Conservation (phyloP, 495 filamentous ascomycete genomes). For the Xylaria nigripes region DNA sequence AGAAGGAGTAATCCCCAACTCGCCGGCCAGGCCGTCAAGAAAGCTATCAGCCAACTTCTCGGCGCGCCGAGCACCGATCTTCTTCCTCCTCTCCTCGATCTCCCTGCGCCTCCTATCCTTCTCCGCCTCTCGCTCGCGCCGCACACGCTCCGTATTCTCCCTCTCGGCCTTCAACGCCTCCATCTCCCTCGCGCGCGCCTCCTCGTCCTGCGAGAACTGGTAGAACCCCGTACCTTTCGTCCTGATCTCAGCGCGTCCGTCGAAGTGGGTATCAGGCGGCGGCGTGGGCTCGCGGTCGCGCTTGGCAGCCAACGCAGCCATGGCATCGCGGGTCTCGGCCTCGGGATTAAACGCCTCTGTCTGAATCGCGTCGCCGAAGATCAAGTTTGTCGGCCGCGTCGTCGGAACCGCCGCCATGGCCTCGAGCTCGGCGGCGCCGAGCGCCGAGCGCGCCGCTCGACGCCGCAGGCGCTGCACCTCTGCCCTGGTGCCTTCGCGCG, state of each 20-base stretch:
- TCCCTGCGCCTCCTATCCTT: constrained; percentile 30
- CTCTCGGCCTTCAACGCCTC: constrained; percentile 57
- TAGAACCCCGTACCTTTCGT: constrained; percentile 89
- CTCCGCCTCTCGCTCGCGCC: constrained; percentile 47
- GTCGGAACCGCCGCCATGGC: constrained; percentile 45
- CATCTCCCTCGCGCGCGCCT: constrained; percentile 64
- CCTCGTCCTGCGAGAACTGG: constrained; percentile 66
- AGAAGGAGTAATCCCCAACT: constrained; percentile 19
- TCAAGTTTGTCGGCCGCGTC: constrained; percentile 56
- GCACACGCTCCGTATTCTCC: constrained; percentile 55
- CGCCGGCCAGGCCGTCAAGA: constrained; percentile 47
- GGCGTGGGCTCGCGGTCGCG: constrained; percentile 70
- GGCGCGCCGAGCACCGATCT: constrained; percentile 45
- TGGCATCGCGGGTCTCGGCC: constrained; percentile 44
- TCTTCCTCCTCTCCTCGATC: constrained; percentile 43
- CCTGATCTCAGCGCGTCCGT: constrained; percentile 71
- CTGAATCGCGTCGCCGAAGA: constrained; percentile 79
- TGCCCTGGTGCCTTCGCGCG: constrained; percentile 55
- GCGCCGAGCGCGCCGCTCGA: constrained; percentile 29
- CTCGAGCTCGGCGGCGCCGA: constrained; percentile 41
- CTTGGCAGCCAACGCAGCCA: constrained; percentile 64
- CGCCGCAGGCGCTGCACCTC: constrained; percentile 52
- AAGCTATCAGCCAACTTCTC: constrained; percentile 68
- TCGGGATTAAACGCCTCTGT: constrained; percentile 68
- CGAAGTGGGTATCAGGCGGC: constrained; percentile 72